Conservation (phyloP, 106 monocot genomes). For the Platanthera zijinensis region DNA sequence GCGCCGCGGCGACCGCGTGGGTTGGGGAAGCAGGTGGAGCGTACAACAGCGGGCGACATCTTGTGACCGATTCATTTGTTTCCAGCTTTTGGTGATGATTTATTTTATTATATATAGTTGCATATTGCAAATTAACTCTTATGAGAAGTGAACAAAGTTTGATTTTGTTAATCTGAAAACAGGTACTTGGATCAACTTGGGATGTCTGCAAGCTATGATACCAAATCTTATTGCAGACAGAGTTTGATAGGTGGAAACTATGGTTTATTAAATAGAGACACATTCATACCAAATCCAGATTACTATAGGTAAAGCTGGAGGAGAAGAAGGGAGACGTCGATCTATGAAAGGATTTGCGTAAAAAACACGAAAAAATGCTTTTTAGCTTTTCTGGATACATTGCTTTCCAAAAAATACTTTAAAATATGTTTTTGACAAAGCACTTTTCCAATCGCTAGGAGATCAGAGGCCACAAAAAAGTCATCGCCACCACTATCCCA, state of each 20-base stretch:
- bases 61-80: constrained; percentile 62
- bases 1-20: constrained; percentile 47
- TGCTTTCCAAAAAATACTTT: no score
- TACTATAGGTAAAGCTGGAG: constrained; percentile 82
- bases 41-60: constrained; percentile 12
- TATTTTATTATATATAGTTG: no score
- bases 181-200: constrained; percentile 82
- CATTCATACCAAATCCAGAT: no score
- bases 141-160: background rate
- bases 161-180: background rate
- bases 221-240: no score
- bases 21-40: background rate
- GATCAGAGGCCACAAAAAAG: background rate
- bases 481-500: background rate
- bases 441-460: background rate
- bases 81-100: constrained; percentile 28
- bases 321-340: constrained; percentile 43
- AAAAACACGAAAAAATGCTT: no score
- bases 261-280: no score
- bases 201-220: constrained; percentile 50
- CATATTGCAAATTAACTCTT: background rate
- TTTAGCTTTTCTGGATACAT: no score
- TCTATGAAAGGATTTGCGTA: no score
- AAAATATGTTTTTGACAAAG: background rate
- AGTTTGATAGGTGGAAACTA: no score